phyloP scores from a whole-genome alignment of 345 rosid genomes.

The Melastoma malabathricum region DNA sequence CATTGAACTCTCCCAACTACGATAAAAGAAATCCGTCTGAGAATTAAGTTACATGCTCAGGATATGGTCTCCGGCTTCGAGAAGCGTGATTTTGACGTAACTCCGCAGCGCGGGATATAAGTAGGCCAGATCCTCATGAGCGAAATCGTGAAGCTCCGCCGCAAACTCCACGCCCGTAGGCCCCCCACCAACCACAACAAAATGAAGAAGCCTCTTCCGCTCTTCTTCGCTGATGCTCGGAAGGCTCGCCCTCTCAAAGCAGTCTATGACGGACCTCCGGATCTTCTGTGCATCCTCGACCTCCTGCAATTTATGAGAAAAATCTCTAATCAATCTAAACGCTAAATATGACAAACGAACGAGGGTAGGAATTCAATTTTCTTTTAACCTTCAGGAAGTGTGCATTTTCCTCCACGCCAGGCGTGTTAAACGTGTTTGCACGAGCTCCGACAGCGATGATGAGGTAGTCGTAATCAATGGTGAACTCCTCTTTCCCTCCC shows the following conservation, averaged over 20 bases:
- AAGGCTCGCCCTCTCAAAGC: constrained; percentile 64
- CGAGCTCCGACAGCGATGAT: constrained; percentile 60
- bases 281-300: constrained; percentile 62
- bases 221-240: constrained; percentile 57
- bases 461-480: constrained; percentile 56
- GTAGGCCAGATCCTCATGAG: constrained; percentile 42
- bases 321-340: not conserved
- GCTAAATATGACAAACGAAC: not conserved
- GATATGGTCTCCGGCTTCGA: constrained; percentile 72
- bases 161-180: constrained; percentile 88
- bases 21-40: no score
- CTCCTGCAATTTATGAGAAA: constrained; percentile 25
- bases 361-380: not conserved
- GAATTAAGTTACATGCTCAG: constrained; percentile 33
- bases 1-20: not conserved
- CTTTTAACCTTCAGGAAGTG: constrained; percentile 69
- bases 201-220: constrained; percentile 56
- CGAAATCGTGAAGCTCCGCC: constrained; percentile 70
- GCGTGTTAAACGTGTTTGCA: constrained; percentile 67
- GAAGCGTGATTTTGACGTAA: constrained; percentile 46
- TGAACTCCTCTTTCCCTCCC: constrained; percentile 39
- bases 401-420: constrained; percentile 63
- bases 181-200: constrained; percentile 86
- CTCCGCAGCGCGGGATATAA: constrained; percentile 45
- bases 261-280: constrained; percentile 46